Percentiles rank a stretch among this genome's conserved stretches.
These are phyloP conservation scores for Balansia obtecta DNA, from an alignment of 2,329 filamentous ascomycete species.

Conservation along the genomic window DNA sequence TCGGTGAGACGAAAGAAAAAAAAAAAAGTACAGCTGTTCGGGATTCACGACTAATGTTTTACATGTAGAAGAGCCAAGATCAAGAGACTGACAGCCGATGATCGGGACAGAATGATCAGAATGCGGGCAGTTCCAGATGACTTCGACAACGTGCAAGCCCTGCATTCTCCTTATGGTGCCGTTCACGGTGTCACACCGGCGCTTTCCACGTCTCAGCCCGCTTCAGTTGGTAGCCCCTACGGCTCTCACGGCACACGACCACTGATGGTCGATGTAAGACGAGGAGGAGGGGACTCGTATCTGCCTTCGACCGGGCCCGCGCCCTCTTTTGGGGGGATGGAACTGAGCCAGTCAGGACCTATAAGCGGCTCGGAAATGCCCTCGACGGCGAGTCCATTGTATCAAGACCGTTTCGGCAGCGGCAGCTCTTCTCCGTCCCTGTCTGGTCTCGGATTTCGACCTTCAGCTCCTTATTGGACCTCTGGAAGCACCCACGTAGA, in stretches of 20 bases:
- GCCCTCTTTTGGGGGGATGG: constrained; percentile 54
- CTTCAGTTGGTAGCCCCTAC: constrained; percentile 37
- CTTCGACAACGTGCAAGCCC: constrained; percentile 57
- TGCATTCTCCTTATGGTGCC: constrained; percentile 55
- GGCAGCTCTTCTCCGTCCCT: constrained; percentile 34
- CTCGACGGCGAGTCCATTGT: constrained; percentile 43
- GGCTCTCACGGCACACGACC: constrained; percentile 52
- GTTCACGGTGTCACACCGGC: constrained; percentile 39
- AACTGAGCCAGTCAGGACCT: constrained; percentile 42
- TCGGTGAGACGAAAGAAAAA: constrained; percentile 43
- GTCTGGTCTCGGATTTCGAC: constrained; percentile 20
- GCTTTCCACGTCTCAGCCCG: constrained; percentile 28
- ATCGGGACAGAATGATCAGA: constrained; percentile 58
- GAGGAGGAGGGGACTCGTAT: constrained; percentile 51
- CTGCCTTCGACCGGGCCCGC: constrained; percentile 55
- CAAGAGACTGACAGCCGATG: constrained; percentile 57
- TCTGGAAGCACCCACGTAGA: constrained; percentile 1
- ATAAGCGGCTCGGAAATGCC: constrained; percentile 42
- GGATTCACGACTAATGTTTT: not conserved
- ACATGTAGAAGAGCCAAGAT: constrained; percentile 51
- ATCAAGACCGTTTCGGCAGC: constrained; percentile 43
- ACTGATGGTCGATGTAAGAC: constrained; percentile 55
- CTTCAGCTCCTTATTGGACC: constrained; percentile 2
- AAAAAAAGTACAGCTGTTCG: not conserved
- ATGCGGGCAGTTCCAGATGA: constrained; percentile 60